A percentile compares a stretch with the other conserved stretches of the same genome.
Conservation (phyloP, 805 yeast species). For the Jamesozyma lodderae region DNA sequence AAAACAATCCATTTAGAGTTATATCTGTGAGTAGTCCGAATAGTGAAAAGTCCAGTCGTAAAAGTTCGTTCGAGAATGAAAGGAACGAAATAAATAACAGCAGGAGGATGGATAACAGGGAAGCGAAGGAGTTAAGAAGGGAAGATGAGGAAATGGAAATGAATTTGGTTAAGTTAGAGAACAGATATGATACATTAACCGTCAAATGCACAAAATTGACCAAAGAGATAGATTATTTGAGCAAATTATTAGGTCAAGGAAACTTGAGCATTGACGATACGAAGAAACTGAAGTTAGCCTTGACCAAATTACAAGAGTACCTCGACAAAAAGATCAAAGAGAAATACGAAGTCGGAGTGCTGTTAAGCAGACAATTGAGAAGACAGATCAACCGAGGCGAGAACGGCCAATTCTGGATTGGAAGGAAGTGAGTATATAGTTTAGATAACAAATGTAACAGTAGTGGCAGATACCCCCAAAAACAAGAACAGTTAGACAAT, state of each 20-base stretch:
- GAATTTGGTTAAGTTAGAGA: constrained; percentile 22
- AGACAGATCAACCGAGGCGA: constrained; percentile 36
- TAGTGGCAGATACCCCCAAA: too few species aligned
- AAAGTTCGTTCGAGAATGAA: constrained; percentile 8
- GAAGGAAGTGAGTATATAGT: constrained; percentile 16
- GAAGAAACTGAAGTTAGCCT: constrained; percentile 32
- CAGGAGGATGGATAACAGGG: neutral
- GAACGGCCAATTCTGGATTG: constrained; percentile 32
- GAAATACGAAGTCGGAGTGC: constrained; percentile 36
- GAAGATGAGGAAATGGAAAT: constrained; percentile 4
- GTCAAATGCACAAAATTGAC: constrained; percentile 31
- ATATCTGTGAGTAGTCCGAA: constrained; percentile 22
- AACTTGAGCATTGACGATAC: constrained; percentile 33
- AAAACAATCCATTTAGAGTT: constrained; percentile 28
- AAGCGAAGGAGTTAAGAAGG: neutral
- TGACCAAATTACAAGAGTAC: constrained; percentile 32
- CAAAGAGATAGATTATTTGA: constrained; percentile 33
- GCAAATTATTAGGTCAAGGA: constrained; percentile 29
- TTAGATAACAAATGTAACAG: too few species aligned
- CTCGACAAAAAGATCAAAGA: constrained; percentile 36
- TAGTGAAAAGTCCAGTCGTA: constrained; percentile 9
- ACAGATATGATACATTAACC: constrained; percentile 27
- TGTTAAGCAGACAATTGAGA: constrained; percentile 34
- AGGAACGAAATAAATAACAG: neutral
- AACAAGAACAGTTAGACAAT: too few species aligned